Percentiles rank a stretch among this genome's conserved stretches.
Evolutionary conservation across 148 eudicot species (phyloP).

Genomic region (Oxyria digyna): DNA sequence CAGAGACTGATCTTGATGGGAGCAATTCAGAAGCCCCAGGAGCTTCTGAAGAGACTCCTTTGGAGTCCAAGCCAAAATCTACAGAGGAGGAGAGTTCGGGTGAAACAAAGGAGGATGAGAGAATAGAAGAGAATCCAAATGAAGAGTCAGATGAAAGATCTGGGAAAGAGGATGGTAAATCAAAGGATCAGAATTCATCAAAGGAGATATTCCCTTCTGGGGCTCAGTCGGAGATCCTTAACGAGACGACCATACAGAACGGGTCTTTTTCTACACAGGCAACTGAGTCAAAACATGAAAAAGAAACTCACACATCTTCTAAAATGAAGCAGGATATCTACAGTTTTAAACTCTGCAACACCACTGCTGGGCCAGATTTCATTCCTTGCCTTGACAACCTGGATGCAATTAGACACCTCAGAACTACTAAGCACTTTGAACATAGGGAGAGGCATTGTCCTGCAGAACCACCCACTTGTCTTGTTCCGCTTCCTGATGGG

Average conservation of each 20-base stretch:
- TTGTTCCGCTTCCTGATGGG: conserved; percentile 56
- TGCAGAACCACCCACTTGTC: conserved; percentile 47
- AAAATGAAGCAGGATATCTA: conserved; percentile 21
- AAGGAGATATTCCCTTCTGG: conserved; percentile 60
- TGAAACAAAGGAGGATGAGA: conserved; percentile 25
- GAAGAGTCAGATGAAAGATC: conserved; percentile 28
- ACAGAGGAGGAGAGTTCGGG: conserved; percentile 24
- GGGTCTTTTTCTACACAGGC: conserved; percentile 79
- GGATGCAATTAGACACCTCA: conserved; percentile 59
- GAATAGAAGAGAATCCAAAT: conserved; percentile 18
- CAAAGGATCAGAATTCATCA: conserved; percentile 18
- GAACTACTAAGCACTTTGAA: conserved; percentile 72
- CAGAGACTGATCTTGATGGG: conserved; percentile 13
- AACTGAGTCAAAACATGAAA: conserved; percentile 67
- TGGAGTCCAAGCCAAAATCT: conserved; percentile 23
- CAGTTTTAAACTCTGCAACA: conserved; percentile 66
- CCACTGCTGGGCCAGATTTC: conserved; percentile 77
- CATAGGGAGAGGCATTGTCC: conserved; percentile 76
- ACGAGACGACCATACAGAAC: conserved; percentile 53
- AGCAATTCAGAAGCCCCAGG: conserved; percentile 26
- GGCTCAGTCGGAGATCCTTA: conserved; percentile 72
- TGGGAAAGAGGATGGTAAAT: conserved; percentile 24
- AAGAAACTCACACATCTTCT: conserved; percentile 41
- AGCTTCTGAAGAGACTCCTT: conserved; percentile 20
- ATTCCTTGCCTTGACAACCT: conserved; percentile 92